A percentile compares a stretch with the other conserved stretches of the same genome.
These are phyloP conservation scores for Penicillium polonicum DNA, from an alignment of 2,329 filamentous ascomycete species.

Conservation along the genomic window DNA sequence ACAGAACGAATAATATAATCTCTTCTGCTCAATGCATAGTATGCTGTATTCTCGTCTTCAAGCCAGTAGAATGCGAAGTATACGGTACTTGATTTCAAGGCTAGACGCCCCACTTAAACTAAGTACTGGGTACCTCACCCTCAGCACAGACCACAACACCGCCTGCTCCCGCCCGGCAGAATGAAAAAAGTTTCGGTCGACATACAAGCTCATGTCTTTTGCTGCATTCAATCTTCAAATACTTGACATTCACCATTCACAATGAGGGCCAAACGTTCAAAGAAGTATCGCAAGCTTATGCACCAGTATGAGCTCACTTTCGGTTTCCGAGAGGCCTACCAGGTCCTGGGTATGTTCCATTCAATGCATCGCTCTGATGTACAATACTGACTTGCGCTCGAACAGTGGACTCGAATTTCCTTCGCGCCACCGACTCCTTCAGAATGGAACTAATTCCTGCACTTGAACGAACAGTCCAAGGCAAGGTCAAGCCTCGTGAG, in stretches of 20 bases:
- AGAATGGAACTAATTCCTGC: conserved; percentile 84
- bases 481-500: conserved; percentile 77
- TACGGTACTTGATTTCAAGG: background rate
- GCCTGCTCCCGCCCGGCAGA: conserved; percentile 36
- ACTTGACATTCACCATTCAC: conserved; percentile 28
- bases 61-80: background rate
- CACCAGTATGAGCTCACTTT: conserved; percentile 84
- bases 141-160: conserved; percentile 29
- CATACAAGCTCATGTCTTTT: conserved; percentile 11
- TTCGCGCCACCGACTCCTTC: conserved; percentile 75
- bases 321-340: conserved; percentile 90
- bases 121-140: conserved; percentile 3
- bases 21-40: background rate
- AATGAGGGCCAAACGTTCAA: conserved; percentile 68
- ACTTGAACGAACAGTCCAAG: conserved; percentile 79
- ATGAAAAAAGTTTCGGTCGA: conserved; percentile 36
- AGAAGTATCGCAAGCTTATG: conserved; percentile 88
- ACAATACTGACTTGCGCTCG: conserved; percentile 17
- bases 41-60: background rate
- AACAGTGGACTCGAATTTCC: conserved; percentile 77
- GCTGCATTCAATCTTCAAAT: conserved; percentile 11
- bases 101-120: background rate
- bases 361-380: conserved; percentile 7
- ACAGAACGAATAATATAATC: background rate
- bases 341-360: conserved; percentile 65